Percentiles rank a stretch among this genome's conserved stretches.
Conservation (phyloP, 1,284 basidiomycete species). For the Cutaneotrichosporon sp. region DNA sequence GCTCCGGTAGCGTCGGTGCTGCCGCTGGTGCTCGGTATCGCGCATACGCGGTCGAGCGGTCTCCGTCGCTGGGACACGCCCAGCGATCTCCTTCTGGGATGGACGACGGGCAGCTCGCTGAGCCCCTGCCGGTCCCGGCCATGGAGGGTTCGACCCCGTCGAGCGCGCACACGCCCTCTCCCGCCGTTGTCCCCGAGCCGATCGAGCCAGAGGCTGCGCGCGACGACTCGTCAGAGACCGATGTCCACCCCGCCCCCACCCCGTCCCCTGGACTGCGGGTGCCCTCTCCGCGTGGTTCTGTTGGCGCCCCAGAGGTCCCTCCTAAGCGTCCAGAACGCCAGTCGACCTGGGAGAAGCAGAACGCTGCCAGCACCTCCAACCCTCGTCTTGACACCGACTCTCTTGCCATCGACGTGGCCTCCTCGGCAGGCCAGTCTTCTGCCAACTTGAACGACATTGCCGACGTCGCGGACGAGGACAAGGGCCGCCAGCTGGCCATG, state of each 20-base stretch:
- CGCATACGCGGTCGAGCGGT: conserved; percentile 3
- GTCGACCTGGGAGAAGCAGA: conserved; percentile 5
- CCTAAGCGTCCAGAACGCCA: conserved; percentile 3
- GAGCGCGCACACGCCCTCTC: neutral
- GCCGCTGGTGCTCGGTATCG: neutral
- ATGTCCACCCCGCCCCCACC: neutral
- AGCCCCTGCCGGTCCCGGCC: conserved; percentile 8
- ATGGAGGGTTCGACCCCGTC: neutral
- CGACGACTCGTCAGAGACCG: conserved; percentile 7
- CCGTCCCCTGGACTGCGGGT: neutral
- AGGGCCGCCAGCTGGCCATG: conserved; percentile 70
- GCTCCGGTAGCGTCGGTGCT: neutral
- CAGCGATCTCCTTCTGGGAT: conserved; percentile 3
- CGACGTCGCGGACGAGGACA: conserved; percentile 57
- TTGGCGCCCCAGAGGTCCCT: neutral
- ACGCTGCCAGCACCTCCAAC: neutral
- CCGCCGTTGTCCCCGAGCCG: neutral
- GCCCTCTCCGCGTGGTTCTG: conserved; percentile 3
- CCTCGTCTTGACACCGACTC: conserved; percentile 3
- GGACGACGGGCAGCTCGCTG: conserved; percentile 7
- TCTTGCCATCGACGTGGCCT: conserved; percentile 18
- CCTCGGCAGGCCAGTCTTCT: conserved; percentile 18
- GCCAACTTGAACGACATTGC: conserved; percentile 17
- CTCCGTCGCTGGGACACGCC: conserved; percentile 1
- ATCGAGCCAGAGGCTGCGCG: neutral